Conservation (phyloP, 2,329 filamentous ascomycete species). For the Chalaropsis ovoidea region DNA sequence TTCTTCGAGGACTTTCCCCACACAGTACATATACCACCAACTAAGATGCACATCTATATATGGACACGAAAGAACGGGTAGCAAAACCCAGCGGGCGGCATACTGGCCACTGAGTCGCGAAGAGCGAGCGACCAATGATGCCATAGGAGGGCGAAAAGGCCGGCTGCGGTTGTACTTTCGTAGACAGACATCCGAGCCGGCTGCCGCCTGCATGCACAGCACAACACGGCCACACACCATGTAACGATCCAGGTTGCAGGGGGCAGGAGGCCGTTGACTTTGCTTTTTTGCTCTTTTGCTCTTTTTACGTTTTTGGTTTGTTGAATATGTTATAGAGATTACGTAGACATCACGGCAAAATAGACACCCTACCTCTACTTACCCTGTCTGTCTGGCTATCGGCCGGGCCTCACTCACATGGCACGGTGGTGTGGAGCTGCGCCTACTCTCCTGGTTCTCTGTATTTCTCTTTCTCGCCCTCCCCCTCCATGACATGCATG, state of each 20-base stretch:
- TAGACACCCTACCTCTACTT: background rate
- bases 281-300: too few relatives aligned
- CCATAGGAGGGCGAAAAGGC: background rate
- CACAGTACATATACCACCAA: conserved; percentile 11
- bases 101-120: background rate
- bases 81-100: background rate
- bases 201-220: background rate
- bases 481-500: background rate
- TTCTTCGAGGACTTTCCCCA: background rate
- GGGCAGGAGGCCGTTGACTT: background rate
- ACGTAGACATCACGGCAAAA: conserved; percentile 2
- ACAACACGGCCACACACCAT: conserved; percentile 11
- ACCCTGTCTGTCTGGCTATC: background rate
- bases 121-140: background rate
- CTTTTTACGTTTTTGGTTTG: background rate
- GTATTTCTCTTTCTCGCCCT: background rate
- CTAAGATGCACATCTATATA: background rate
- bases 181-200: background rate
- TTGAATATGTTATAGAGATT: too few relatives aligned
- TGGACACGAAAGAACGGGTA: background rate
- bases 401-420: background rate
- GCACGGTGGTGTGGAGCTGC: background rate
- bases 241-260: conserved; percentile 4
- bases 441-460: background rate
- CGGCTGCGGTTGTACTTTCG: background rate